Percentiles rank a stretch among this genome's conserved stretches.
Evolutionary conservation across 2,329 filamentous ascomycete genomes (phyloP).

Genomic region (Alternaria burnsii): DNA sequence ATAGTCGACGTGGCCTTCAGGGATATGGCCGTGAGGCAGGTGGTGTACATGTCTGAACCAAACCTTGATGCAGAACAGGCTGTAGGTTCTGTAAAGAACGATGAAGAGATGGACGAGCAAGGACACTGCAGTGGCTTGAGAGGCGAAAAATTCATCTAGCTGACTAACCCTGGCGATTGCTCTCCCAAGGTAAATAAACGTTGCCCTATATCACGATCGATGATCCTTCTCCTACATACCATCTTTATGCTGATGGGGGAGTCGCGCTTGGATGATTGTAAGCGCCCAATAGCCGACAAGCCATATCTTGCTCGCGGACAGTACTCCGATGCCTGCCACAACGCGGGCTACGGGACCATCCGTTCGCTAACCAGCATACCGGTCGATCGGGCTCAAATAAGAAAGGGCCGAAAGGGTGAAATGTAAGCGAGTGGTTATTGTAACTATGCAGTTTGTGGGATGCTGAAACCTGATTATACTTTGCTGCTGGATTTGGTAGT

Average conservation of each 20-base stretch:
- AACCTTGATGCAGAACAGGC: neutral
- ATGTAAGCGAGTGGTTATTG: neutral
- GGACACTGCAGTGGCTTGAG: neutral
- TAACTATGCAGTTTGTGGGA: neutral
- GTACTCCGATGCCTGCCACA: neutral
- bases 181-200: neutral
- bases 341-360: neutral
- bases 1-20: slow-evolving; percentile 13
- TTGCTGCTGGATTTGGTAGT: neutral
- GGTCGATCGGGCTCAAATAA: neutral
- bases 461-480: neutral
- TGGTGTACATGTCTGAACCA: slow-evolving; percentile 8
- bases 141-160: neutral
- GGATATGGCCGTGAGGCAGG: neutral
- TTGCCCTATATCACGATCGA: neutral
- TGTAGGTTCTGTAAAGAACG: neutral
- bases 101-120: neutral
- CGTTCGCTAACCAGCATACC: neutral
- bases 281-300: neutral
- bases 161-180: neutral
- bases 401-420: neutral
- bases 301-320: neutral
- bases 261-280: neutral
- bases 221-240: neutral
- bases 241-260: neutral